phyloP scores from a whole-genome alignment of 179 eudicot genomes.

The Spergularia azorica region DNA sequence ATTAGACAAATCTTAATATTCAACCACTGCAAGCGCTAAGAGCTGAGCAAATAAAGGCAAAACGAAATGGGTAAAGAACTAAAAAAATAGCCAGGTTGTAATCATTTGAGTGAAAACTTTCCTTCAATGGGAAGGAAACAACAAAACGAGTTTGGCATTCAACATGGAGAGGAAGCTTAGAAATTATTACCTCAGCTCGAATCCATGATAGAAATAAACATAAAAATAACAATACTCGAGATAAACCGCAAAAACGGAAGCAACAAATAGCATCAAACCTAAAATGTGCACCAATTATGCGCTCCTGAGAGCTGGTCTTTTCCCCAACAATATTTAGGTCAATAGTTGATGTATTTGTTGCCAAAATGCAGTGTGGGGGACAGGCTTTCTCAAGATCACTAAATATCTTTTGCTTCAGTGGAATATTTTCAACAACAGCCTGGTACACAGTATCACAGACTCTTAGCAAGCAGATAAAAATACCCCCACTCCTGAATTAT shows the following conservation, averaged over 20 bases:
- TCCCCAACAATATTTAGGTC: conserved; percentile 78
- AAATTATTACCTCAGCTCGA: not conserved
- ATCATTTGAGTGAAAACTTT: too few species aligned
- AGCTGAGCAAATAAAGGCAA: too few species aligned
- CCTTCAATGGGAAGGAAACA: not conserved
- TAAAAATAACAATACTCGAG: not conserved
- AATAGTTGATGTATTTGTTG: conserved; percentile 93
- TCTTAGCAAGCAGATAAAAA: conserved; percentile 9
- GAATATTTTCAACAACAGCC: conserved; percentile 84
- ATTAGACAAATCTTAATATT: too few species aligned
- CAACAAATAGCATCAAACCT: conserved; percentile 46
- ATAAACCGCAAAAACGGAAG: not conserved
- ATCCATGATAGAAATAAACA: not conserved
- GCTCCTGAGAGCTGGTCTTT: conserved; percentile 69
- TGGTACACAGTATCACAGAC: conserved; percentile 35
- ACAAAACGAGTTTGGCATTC: not conserved
- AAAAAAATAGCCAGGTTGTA: too few species aligned
- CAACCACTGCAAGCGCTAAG: too few species aligned
- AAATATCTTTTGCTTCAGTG: conserved; percentile 78
- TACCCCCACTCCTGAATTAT: not conserved
- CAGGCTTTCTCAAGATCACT: conserved; percentile 79
- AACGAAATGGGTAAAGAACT: too few species aligned
- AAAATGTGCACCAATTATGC: conserved; percentile 92
- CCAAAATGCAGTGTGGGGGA: conserved; percentile 92
- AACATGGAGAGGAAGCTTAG: not conserved